phyloP scores from a whole-genome alignment of 805 yeast genomes.

The Ogataea ganodermae region DNA sequence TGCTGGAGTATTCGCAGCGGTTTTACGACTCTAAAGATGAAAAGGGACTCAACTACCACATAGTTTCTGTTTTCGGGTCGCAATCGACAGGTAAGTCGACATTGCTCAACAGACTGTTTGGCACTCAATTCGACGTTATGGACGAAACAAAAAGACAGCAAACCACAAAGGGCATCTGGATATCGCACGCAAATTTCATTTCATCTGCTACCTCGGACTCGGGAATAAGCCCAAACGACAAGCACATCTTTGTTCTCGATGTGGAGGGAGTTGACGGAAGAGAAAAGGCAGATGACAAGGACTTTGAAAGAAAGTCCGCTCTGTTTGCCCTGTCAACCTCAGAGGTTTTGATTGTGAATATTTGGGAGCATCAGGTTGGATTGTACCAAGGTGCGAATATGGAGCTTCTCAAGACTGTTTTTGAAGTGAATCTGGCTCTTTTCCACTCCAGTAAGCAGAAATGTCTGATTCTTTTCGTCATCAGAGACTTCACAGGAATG shows the following conservation, averaged over 20 bases:
- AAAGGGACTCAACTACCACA: slow-evolving; percentile 76
- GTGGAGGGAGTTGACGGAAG: slow-evolving; percentile 99
- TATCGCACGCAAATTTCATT: slow-evolving; percentile 56
- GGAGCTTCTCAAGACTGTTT: slow-evolving; percentile 93
- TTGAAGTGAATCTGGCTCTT: slow-evolving; percentile 87
- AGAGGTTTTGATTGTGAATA: slow-evolving; percentile 85
- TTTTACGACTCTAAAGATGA: slow-evolving; percentile 34
- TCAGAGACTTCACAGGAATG: slow-evolving; percentile 86
- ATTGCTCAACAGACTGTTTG: slow-evolving; percentile 78
- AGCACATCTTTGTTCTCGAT: slow-evolving; percentile 75
- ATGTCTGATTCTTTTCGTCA: slow-evolving; percentile 77
- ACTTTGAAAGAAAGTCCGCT: slow-evolving; percentile 95
- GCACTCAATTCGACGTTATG: slow-evolving; percentile 91
- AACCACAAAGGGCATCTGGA: slow-evolving; percentile 86
- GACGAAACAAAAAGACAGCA: slow-evolving; percentile 83
- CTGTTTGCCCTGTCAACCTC: slow-evolving; percentile 90
- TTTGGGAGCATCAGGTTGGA: slow-evolving; percentile 98
- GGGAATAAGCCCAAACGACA: slow-evolving; percentile 19
- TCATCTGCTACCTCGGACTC: slow-evolving; percentile 24
- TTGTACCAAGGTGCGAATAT: slow-evolving; percentile 96
- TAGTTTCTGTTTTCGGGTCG: slow-evolving; percentile 94
- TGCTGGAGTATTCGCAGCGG: slow-evolving; percentile 34
- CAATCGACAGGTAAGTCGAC: slow-evolving; percentile 98
- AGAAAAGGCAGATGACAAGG: slow-evolving; percentile 98
- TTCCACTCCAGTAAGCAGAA: slow-evolving; percentile 65